Evolutionary conservation across 345 rosid genomes (phyloP).

Genomic region (Abelmoschus esculentus): DNA sequence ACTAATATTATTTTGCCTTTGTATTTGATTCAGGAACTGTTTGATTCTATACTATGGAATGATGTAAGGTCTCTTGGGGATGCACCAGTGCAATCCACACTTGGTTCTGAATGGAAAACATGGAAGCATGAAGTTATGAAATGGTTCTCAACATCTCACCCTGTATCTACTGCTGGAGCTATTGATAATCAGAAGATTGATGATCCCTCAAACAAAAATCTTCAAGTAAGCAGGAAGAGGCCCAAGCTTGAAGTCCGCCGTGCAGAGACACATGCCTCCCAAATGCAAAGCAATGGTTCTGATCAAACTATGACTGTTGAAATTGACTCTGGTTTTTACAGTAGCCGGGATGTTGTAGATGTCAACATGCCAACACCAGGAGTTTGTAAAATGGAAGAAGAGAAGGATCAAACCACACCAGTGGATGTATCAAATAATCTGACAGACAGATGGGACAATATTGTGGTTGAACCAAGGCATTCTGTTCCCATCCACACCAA

Average conservation of each 20-base stretch:
- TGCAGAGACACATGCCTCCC: slow-evolving; percentile 65
- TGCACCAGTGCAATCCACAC: slow-evolving; percentile 51
- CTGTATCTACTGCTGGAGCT: slow-evolving; percentile 32
- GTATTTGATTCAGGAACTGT: neutral
- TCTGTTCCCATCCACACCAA: too few relatives aligned
- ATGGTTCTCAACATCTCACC: slow-evolving; percentile 62
- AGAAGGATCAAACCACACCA: slow-evolving; percentile 24
- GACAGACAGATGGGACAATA: slow-evolving; percentile 58
- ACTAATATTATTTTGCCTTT: too few relatives aligned
- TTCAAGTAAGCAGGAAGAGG: slow-evolving; percentile 66
- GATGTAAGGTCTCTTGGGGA: slow-evolving; percentile 64
- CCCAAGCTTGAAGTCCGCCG: slow-evolving; percentile 95
- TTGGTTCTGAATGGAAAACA: slow-evolving; percentile 91
- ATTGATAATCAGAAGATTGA: slow-evolving; percentile 32
- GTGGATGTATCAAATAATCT: slow-evolving; percentile 37
- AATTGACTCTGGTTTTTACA: slow-evolving; percentile 51
- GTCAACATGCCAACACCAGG: slow-evolving; percentile 26
- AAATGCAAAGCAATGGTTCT: slow-evolving; percentile 37
- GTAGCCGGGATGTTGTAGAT: slow-evolving; percentile 32
- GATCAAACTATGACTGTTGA: slow-evolving; percentile 38
- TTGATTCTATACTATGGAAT: slow-evolving; percentile 70
- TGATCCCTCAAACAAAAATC: slow-evolving; percentile 32
- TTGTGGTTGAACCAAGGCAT: slow-evolving; percentile 40
- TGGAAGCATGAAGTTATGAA: slow-evolving; percentile 92
- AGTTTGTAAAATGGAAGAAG: slow-evolving; percentile 21